A percentile compares a stretch with the other conserved stretches of the same genome.
phyloP scores from a whole-genome alignment of 768 basidiomycete genomes.

The Paxillus rubicundulus region DNA sequence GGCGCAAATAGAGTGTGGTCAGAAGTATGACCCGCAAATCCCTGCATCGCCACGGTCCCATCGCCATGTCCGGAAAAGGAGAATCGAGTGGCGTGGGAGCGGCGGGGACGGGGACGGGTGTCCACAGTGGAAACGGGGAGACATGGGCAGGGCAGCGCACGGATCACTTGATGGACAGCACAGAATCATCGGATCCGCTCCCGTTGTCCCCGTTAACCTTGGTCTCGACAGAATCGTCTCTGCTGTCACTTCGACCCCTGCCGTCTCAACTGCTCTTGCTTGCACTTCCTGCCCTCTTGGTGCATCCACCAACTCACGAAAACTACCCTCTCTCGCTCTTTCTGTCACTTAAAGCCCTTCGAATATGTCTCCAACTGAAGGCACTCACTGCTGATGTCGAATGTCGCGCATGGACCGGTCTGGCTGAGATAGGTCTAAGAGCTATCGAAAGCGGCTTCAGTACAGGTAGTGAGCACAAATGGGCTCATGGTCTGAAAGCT shows the following conservation, averaged over 20 bases:
- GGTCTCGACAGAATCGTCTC: not conserved
- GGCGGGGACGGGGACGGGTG: too few relatives aligned
- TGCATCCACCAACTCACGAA: constrained; percentile 63
- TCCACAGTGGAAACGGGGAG: too few relatives aligned
- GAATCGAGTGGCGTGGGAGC: too few relatives aligned
- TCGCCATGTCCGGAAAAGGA: too few relatives aligned
- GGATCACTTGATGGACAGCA: not conserved
- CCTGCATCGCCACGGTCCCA: too few relatives aligned
- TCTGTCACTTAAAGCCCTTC: constrained; percentile 54
- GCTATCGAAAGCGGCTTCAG: constrained; percentile 48
- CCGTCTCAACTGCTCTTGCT: constrained; percentile 53
- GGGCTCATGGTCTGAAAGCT: constrained; percentile 49
- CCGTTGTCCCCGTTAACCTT: not conserved
- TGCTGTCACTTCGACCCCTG: constrained; percentile 27
- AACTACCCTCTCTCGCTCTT: constrained; percentile 53
- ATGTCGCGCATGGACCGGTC: constrained; percentile 66
- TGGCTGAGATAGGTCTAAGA: constrained; percentile 68
- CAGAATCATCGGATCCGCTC: not conserved
- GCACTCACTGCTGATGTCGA: constrained; percentile 58
- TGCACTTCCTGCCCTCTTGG: constrained; percentile 55
- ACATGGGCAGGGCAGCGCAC: constrained; percentile 33
- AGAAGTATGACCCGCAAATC: constrained; percentile 32
- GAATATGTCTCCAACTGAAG: constrained; percentile 50
- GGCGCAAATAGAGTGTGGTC: constrained; percentile 28
- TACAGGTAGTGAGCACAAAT: constrained; percentile 33